Percentiles rank a stretch among this genome's conserved stretches.
Evolutionary conservation across 1,284 basidiomycete genomes (phyloP).

Genomic region (Trichosporon sp.): DNA sequence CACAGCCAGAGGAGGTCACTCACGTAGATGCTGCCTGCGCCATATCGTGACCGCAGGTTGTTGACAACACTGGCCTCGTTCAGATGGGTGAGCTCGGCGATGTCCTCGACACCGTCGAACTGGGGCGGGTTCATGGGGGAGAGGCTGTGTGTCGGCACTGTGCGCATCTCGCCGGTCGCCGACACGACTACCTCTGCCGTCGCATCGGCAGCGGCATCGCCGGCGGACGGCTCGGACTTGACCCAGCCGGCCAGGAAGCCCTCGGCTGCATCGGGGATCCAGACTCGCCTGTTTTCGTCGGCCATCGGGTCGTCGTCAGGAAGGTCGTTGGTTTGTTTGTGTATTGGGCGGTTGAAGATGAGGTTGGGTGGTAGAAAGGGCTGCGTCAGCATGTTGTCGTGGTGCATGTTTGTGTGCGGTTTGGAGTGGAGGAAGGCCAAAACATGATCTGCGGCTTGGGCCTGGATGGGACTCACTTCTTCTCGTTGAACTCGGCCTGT

Average conservation of each 20-base stretch:
- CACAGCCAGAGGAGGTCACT: slow-evolving; percentile 46
- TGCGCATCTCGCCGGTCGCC: slow-evolving; percentile 50
- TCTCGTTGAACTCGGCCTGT: slow-evolving; percentile 92
- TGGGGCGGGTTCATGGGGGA: slow-evolving; percentile 98
- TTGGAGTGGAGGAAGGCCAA: background rate
- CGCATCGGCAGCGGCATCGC: slow-evolving; percentile 21
- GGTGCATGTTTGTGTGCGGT: background rate
- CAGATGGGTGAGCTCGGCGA: slow-evolving; percentile 94
- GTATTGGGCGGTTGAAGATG: slow-evolving; percentile 2
- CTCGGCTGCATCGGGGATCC: slow-evolving; percentile 43
- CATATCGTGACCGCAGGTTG: slow-evolving; percentile 87
- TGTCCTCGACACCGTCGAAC: slow-evolving; percentile 96
- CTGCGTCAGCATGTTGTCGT: background rate
- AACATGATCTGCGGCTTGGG: background rate
- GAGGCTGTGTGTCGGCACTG: slow-evolving; percentile 68
- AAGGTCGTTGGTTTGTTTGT: background rate
- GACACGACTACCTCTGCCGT: slow-evolving; percentile 45
- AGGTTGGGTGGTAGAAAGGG: background rate
- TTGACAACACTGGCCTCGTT: slow-evolving; percentile 99
- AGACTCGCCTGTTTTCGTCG: slow-evolving; percentile 40
- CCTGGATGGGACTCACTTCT: slow-evolving; percentile 56
- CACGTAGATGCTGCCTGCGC: slow-evolving; percentile 90
- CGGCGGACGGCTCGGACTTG: slow-evolving; percentile 36
- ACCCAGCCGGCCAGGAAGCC: slow-evolving; percentile 50
- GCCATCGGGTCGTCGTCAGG: background rate